Evolutionary conservation across 495 filamentous ascomycete species (phyloP), one percentile per base, ranked within the genome.

Genomic region (Talaromyces wortmannii): DNA sequence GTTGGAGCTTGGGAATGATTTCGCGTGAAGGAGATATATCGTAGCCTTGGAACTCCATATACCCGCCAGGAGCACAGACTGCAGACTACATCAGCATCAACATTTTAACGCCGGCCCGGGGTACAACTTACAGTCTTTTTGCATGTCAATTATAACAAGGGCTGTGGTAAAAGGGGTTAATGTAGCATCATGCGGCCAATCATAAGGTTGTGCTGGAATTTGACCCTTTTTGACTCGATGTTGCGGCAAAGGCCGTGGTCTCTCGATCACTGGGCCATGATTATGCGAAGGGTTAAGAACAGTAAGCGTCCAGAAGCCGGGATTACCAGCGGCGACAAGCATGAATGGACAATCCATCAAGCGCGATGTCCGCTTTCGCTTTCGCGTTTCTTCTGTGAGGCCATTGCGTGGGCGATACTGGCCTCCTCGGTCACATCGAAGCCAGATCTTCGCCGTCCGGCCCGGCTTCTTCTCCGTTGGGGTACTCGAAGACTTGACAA

Each of bases 111-210:
- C 18, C 18, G 31, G 13, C 56, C 11, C 45, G 13, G 12, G 29
- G 45, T 58, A 23, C 50, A 55, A 70, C 76, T 58, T 61, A 84
- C 82, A 86, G 63, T 88, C 85, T 54, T 83, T 83, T 61, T 88
- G 84, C 84, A 88, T 87, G 67, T 88, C 84, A 59, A 88, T 84
- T 32, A 88, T 78, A 2, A 88, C 77, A 49, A 88, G 69, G 5
- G 84, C 85, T 12, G 84, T 87, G 8, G 80, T 85, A 40, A 69
- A 69, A 6, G 78, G 75, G 6, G 78, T 75, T 51, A 87, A 73
- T 17, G 70, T 70, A 11, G 73, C 72, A 64, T 86, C 79, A 58
- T 86, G 82, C 0, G 84, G 85, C 83, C 83, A 87, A 48, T 72
- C 67, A 61, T 87, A 87, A 30, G 83, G 83, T 1, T 61, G 55